These are phyloP conservation scores for Penicillium coprophilum DNA, from an alignment of 495 filamentous ascomycete genomes.

Conservation along the genomic window DNA sequence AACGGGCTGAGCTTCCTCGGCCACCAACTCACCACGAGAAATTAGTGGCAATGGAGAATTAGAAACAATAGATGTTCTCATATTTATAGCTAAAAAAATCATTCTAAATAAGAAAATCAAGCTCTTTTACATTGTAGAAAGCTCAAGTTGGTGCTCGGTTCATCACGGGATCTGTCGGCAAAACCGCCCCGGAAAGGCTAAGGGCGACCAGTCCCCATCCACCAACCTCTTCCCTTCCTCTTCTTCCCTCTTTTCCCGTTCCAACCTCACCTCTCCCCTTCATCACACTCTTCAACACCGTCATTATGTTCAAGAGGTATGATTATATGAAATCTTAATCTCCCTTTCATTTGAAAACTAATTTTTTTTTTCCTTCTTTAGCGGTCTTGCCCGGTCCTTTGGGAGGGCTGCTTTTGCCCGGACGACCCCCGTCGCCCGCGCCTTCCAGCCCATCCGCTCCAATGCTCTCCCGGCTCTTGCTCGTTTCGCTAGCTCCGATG, in stretches of 20 bases:
- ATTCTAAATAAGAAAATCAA: neutral
- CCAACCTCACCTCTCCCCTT: conserved; percentile 34
- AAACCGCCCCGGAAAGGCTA: conserved; percentile 52
- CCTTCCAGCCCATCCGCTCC: conserved; percentile 61
- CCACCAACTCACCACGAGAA: conserved; percentile 4
- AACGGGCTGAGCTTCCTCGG: conserved; percentile 20
- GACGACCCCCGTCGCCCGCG: conserved; percentile 65
- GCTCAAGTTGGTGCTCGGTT: conserved; percentile 34
- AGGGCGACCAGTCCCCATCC: conserved; percentile 44
- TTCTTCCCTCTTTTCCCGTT: conserved; percentile 43
- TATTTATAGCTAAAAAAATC: conserved; percentile 7
- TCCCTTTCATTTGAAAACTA: conserved; percentile 42
- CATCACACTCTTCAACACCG: conserved; percentile 52
- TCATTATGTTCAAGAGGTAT: conserved; percentile 90
- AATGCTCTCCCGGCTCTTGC: conserved; percentile 61
- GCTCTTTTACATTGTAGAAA: conserved; percentile 1
- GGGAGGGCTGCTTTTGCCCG: conserved; percentile 73
- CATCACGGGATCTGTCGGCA: conserved; percentile 52
- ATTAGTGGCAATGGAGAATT: conserved; percentile 5
- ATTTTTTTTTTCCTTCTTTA: conserved; percentile 43
- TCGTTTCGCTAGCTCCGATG: conserved; percentile 69
- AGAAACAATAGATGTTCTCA: neutral
- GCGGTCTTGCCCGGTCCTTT: conserved; percentile 77
- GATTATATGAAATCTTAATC: conserved; percentile 38
- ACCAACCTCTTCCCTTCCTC: conserved; percentile 44